phyloP scores from a whole-genome alignment of 371 early-diverging fungal genomes.

The Mucor piriformis region DNA sequence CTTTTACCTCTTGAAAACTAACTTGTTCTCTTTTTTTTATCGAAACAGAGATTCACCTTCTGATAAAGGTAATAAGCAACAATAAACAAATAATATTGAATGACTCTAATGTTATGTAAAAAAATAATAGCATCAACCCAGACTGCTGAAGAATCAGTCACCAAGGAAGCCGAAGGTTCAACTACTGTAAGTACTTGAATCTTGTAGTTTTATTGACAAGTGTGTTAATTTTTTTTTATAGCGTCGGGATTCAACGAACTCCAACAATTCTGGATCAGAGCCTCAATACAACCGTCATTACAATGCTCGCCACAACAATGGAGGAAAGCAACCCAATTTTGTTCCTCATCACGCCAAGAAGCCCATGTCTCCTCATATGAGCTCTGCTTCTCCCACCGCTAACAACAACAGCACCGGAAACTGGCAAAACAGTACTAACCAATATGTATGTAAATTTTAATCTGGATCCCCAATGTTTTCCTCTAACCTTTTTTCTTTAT shows the following conservation, averaged over 20 bases:
- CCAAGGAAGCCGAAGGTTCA: slow-evolving; percentile 18
- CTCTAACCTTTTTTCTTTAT: not conserved
- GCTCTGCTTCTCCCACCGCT: slow-evolving; percentile 28
- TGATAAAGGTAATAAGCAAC: slow-evolving; percentile 26
- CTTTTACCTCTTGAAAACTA: too few species aligned
- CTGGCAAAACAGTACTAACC: slow-evolving; percentile 18
- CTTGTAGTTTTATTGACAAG: too few species aligned
- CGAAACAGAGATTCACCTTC: slow-evolving; percentile 33
- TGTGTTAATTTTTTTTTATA: slow-evolving; percentile 2
- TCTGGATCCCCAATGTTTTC: too few species aligned
- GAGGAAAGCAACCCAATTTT: slow-evolving; percentile 35
- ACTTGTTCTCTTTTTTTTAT: not conserved
- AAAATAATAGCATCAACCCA: slow-evolving; percentile 38
- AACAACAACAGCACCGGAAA: slow-evolving; percentile 21
- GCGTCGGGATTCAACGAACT: slow-evolving; percentile 28
- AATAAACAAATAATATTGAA: not conserved
- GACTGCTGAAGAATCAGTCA: slow-evolving; percentile 41
- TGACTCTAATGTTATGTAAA: not conserved
- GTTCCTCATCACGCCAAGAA: slow-evolving; percentile 38
- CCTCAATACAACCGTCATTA: slow-evolving; percentile 30
- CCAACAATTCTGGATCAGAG: slow-evolving; percentile 19
- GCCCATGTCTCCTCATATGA: slow-evolving; percentile 37
- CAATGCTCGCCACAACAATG: slow-evolving; percentile 25
- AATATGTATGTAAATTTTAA: slow-evolving; percentile 32
- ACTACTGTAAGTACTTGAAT: slow-evolving; percentile 30